phyloP scores from a whole-genome alignment of 257 asterid genomes.

The Solanum appendiculatum region DNA sequence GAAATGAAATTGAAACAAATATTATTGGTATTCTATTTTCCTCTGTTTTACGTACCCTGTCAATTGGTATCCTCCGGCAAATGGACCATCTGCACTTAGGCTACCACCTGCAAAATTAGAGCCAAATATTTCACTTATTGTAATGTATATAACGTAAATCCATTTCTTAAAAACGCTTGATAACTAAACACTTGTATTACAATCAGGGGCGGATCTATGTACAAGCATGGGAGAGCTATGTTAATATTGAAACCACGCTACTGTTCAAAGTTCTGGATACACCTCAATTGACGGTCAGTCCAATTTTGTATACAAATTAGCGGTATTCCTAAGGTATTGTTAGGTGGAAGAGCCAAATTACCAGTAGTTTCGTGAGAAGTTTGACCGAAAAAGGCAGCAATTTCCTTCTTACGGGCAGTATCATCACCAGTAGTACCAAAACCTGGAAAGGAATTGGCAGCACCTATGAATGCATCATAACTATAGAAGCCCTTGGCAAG shows the following conservation, averaged over 20 bases:
- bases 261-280: neutral
- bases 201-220: neutral
- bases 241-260: too few relatives aligned
- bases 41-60: conserved; percentile 6
- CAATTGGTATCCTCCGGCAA: conserved; percentile 19
- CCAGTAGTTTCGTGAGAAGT: conserved; percentile 28
- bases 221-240: too few relatives aligned
- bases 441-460: conserved; percentile 16
- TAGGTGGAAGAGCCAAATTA: neutral
- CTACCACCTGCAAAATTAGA: conserved; percentile 3
- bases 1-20: too few relatives aligned
- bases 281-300: too few relatives aligned
- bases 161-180: neutral
- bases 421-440: conserved; percentile 25
- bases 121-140: neutral
- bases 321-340: too few relatives aligned
- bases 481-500: conserved; percentile 18
- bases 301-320: too few relatives aligned
- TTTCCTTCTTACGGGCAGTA: conserved; percentile 10
- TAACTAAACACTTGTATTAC: neutral
- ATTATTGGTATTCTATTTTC: neutral
- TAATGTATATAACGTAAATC: too few relatives aligned
- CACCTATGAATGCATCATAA: conserved; percentile 19
- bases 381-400: conserved; percentile 24
- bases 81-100: conserved; percentile 7